Percentiles rank a stretch among this genome's conserved stretches.
Conservation (phyloP, 2,329 filamentous ascomycete genomes). For the Stagonosporopsis tanaceti region DNA sequence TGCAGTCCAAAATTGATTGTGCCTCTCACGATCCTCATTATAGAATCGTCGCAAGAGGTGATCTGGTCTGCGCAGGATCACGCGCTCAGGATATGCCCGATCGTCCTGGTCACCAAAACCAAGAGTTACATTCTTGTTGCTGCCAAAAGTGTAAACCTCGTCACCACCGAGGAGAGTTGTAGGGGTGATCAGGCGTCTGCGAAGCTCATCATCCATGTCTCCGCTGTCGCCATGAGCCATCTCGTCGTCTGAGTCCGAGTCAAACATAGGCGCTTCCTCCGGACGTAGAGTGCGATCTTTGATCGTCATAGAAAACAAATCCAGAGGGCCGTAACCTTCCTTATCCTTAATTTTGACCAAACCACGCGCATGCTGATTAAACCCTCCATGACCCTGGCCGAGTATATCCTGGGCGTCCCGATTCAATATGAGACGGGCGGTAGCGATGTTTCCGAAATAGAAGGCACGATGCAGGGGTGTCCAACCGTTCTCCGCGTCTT, state of each 20-base stretch:
- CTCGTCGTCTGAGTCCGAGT: constrained; percentile 62
- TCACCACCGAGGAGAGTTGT: constrained; percentile 67
- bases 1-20: constrained; percentile 48
- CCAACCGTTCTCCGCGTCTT: constrained; percentile 94
- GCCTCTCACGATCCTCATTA: constrained; percentile 67
- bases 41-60: constrained; percentile 78
- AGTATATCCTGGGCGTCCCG: constrained; percentile 75
- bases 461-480: constrained; percentile 90
- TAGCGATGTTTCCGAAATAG: constrained; percentile 86
- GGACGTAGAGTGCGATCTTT: constrained; percentile 71
- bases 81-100: constrained; percentile 88
- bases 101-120: constrained; percentile 97
- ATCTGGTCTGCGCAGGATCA: constrained; percentile 77
- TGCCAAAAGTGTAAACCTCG: constrained; percentile 92
- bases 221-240: constrained; percentile 52
- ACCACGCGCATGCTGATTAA: constrained; percentile 70
- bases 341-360: constrained; percentile 95
- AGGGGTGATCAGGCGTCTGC: constrained; percentile 38
- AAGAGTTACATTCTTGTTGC: constrained; percentile 92
- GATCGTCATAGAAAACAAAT: constrained; percentile 89
- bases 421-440: constrained; percentile 82
- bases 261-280: constrained; percentile 50
- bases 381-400: constrained; percentile 66
- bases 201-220: constrained; percentile 49
- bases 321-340: constrained; percentile 93